Base-by-base conservation (phyloP, 257 asterid species). In the Rauvolfia tetraphylla region DNA sequence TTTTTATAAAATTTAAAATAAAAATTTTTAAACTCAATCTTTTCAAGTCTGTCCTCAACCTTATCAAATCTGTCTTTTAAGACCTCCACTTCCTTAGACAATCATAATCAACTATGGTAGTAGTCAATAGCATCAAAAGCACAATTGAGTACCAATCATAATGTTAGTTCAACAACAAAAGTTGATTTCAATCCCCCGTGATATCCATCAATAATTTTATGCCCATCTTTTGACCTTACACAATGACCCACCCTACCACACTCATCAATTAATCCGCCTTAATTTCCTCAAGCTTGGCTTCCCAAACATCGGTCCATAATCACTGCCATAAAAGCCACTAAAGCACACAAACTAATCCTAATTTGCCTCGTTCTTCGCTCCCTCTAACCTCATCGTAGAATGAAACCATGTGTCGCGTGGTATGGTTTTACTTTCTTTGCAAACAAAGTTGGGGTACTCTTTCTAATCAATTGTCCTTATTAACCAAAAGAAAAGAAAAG, bases 191-290 rank as follows among this genome's bases (percentile, higher is more conserved):
- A 58, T 33, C 9, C 33, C 74, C 18, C 75, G 80, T 76, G 80
- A 76, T 39, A 0, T 3, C 48, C 59, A 38, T 68, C 46, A 76
- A 41, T 68, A 25, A 79, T 81, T 80, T 75, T 51, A 71, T 69
- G 80, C 25, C 78, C 71, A 48, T 53, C 49, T 76, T 75, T 78
- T 80, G 78, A 82, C 78, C 78, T 74, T 81, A 83, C 33, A 57
- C 33, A 23, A 14, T 54, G 63, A 46, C 3, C 23, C 79, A 15
- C 59, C 83, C 82, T 84, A 56, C 83, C 83, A 41, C 74, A 48
- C 53, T 27, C 81, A 78, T 72, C 82, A 78, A 78, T 72, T 80
- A 78, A 79, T 80, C 89, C 84, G 87, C 88, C 90, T 86, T 84
- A 80, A 84, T 76, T 71, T 86, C 68, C 84, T 84, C 83, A 46